These are phyloP conservation scores for Phallus indusiatus DNA, from an alignment of 768 basidiomycete species.

Conservation along the genomic window DNA sequence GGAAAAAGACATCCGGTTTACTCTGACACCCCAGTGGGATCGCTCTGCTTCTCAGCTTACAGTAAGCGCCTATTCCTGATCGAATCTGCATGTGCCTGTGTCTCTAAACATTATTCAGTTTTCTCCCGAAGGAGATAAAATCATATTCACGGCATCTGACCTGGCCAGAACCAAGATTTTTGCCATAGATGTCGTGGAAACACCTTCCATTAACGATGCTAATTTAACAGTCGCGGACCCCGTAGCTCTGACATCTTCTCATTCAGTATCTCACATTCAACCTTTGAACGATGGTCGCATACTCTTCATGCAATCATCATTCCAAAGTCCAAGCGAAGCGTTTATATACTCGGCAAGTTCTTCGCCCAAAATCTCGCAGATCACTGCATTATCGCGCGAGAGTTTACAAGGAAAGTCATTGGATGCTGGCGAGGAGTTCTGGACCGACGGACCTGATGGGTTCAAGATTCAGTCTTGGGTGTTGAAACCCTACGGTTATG, in stretches of 20 bases:
- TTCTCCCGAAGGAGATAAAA: constrained; percentile 54
- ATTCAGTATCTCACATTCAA: constrained; percentile 53
- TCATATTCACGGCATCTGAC: constrained; percentile 74
- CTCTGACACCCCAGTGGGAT: constrained; percentile 79
- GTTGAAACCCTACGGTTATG: constrained; percentile 72
- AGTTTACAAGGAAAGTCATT: constrained; percentile 51
- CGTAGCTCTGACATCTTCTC: constrained; percentile 45
- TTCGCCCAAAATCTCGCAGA: constrained; percentile 35
- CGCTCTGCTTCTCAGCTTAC: constrained; percentile 56
- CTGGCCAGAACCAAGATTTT: constrained; percentile 70
- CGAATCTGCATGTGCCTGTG: constrained; percentile 8
- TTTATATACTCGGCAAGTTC: constrained; percentile 49
- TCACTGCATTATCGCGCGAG: constrained; percentile 57
- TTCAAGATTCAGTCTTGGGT: constrained; percentile 78
- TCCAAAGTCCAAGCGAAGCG: constrained; percentile 73
- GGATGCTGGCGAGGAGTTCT: constrained; percentile 66
- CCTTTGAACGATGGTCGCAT: constrained; percentile 50
- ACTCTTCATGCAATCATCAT: constrained; percentile 62
- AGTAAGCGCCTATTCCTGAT: constrained; percentile 30
- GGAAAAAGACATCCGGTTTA: constrained; percentile 52
- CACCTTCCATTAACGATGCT: constrained; percentile 37
- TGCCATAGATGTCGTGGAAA: constrained; percentile 47
- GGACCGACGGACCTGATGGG: constrained; percentile 77
- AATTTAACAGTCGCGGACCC: constrained; percentile 43
- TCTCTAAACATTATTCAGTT: constrained; percentile 39